phyloP scores from a whole-genome alignment of 331 rosid genomes.

The Malus hybrid region DNA sequence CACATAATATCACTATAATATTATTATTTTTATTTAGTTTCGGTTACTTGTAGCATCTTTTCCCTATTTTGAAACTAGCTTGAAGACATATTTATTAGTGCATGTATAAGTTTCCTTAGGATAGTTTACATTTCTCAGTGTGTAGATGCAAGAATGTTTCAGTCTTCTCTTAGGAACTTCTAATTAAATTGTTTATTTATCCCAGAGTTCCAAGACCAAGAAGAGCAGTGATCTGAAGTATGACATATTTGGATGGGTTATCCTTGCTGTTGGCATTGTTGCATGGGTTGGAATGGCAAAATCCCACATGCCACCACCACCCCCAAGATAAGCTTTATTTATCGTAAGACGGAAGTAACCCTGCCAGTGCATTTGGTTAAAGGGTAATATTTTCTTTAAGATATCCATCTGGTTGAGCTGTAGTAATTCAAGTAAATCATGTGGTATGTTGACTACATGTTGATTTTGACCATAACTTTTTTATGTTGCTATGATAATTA shows the following conservation, averaged over 20 bases:
- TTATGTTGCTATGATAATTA: background rate
- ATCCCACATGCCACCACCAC: slow-evolving; percentile 59
- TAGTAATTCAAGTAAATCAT: slow-evolving; percentile 13
- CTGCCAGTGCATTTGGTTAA: slow-evolving; percentile 5
- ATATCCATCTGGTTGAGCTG: slow-evolving; percentile 1
- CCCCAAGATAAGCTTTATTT: slow-evolving; percentile 36
- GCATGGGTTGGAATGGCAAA: slow-evolving; percentile 75
- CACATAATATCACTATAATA: background rate
- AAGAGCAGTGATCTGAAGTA: slow-evolving; percentile 60
- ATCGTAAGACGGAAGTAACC: background rate
- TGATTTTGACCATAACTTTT: slow-evolving; percentile 2
- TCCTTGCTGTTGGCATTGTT: slow-evolving; percentile 64
- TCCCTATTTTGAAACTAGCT: background rate
- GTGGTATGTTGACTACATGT: slow-evolving; percentile 5
- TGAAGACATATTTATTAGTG: background rate
- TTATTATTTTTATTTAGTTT: background rate
- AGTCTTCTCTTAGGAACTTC: background rate
- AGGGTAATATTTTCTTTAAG: slow-evolving; percentile 17
- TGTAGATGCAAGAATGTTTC: background rate
- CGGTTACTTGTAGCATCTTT: background rate
- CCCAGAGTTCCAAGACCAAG: slow-evolving; percentile 55
- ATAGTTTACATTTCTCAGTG: background rate
- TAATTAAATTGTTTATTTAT: background rate
- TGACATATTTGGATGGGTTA: slow-evolving; percentile 78
- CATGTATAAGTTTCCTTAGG: background rate